phyloP scores from a whole-genome alignment of 75 land plant genomes.

The Pseudotsuga menziesii region DNA sequence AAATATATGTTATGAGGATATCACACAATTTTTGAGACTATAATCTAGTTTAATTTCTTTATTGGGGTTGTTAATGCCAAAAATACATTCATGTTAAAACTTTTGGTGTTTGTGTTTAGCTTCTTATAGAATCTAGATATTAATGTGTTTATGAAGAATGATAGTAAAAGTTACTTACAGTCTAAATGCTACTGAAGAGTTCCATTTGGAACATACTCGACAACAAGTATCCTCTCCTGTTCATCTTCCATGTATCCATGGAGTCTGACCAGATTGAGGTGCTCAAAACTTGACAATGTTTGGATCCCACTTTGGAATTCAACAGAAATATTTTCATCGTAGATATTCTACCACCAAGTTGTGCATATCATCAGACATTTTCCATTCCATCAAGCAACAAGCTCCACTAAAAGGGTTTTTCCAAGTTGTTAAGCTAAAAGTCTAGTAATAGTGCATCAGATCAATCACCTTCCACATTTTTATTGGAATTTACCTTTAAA shows the following conservation, averaged over 20 bases:
- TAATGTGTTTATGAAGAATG: background rate
- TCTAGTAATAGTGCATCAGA: background rate
- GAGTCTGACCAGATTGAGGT: slow-evolving; percentile 77
- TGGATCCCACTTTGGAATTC: slow-evolving; percentile 79
- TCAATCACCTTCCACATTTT: background rate
- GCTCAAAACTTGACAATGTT: slow-evolving; percentile 61
- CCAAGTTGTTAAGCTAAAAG: background rate
- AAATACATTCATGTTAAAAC: background rate
- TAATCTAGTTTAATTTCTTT: background rate
- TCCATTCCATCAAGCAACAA: background rate
- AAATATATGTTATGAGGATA: background rate
- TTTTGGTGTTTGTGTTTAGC: background rate
- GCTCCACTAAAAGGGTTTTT: background rate
- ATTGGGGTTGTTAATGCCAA: background rate
- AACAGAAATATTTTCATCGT: slow-evolving; percentile 56
- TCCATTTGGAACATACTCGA: slow-evolving; percentile 96
- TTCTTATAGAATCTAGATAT: background rate
- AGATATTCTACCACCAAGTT: slow-evolving; percentile 39
- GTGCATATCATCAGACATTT: slow-evolving; percentile 5
- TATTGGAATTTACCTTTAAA: background rate
- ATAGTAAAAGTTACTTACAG: slow-evolving; percentile 32
- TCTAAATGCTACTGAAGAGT: slow-evolving; percentile 93
- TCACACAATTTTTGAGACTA: background rate
- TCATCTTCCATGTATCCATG: slow-evolving; percentile 66
- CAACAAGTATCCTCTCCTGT: slow-evolving; percentile 77